Evolutionary conservation across 495 filamentous ascomycete species (phyloP).

Genomic region (Darksidea phi): DNA sequence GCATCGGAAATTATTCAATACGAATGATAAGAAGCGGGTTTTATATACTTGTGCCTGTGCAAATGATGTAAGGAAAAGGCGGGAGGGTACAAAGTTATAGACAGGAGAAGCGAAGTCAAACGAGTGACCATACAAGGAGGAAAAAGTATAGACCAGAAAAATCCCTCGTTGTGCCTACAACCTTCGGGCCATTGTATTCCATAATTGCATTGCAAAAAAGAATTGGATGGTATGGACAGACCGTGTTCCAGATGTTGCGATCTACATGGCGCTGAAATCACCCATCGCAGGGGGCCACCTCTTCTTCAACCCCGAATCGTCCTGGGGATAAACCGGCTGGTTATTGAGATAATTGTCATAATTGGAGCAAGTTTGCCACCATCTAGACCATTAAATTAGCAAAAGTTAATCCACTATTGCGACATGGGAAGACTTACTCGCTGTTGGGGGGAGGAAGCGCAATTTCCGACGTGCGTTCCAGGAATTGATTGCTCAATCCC

Average conservation of each 20-base stretch:
- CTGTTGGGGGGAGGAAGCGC: constrained; percentile 5
- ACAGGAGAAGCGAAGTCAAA: background rate
- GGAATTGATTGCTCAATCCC: constrained; percentile 39
- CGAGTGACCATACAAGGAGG: background rate
- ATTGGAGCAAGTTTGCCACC: constrained; percentile 30
- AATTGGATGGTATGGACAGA: background rate
- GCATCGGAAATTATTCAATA: background rate
- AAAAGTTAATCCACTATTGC: too few relatives aligned
- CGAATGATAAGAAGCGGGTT: background rate
- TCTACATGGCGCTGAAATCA: background rate
- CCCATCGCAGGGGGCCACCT: constrained; percentile 24
- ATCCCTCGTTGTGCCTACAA: too few relatives aligned
- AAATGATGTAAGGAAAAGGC: background rate
- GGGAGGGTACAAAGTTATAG: background rate
- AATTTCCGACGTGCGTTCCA: constrained; percentile 34
- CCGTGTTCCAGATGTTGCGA: too few relatives aligned
- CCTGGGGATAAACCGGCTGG: constrained; percentile 26
- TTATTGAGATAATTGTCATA: constrained; percentile 24
- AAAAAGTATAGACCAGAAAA: background rate
- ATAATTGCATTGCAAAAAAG: too few relatives aligned
- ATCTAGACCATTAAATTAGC: background rate
- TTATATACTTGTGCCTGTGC: background rate
- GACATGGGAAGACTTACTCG: background rate
- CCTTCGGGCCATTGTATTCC: too few relatives aligned
- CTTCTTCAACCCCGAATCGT: constrained; percentile 33